phyloP scores from a whole-genome alignment of 495 filamentous ascomycete genomes.

The Neurospora sp. region DNA sequence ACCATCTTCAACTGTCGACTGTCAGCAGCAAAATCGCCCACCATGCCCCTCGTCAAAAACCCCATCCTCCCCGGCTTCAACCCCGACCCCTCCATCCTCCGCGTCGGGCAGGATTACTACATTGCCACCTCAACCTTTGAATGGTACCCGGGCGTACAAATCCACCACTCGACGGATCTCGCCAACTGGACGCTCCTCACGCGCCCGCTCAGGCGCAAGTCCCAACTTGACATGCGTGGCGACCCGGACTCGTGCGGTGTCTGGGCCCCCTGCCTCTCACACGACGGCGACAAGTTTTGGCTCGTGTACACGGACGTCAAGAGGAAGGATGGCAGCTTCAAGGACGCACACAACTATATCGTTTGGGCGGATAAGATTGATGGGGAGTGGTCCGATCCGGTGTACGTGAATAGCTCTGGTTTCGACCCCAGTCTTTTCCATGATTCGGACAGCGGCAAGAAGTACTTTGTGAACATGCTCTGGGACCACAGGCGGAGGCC shows the following conservation, averaged over 20 bases:
- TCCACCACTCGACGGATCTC: slow-evolving; percentile 47
- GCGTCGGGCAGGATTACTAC: slow-evolving; percentile 48
- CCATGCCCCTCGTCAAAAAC: slow-evolving; percentile 40
- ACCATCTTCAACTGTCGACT: not conserved
- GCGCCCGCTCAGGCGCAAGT: slow-evolving; percentile 48
- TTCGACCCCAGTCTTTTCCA: slow-evolving; percentile 53
- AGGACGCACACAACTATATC: slow-evolving; percentile 48
- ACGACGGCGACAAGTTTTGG: slow-evolving; percentile 49
- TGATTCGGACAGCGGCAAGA: slow-evolving; percentile 40
- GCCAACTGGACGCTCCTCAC: slow-evolving; percentile 49
- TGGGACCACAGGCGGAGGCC: slow-evolving; percentile 41
- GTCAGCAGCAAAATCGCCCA: not conserved
- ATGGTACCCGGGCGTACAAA: slow-evolving; percentile 50
- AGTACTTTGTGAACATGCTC: slow-evolving; percentile 47
- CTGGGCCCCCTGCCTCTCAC: slow-evolving; percentile 52
- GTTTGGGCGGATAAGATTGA: slow-evolving; percentile 34
- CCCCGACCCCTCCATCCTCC: slow-evolving; percentile 50
- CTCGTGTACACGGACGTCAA: slow-evolving; percentile 48
- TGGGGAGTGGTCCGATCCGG: slow-evolving; percentile 47
- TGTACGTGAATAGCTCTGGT: slow-evolving; percentile 42
- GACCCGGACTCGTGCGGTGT: slow-evolving; percentile 49
- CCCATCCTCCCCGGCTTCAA: slow-evolving; percentile 56
- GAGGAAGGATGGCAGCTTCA: slow-evolving; percentile 45
- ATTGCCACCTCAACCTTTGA: slow-evolving; percentile 56
- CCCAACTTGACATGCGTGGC: slow-evolving; percentile 52